phyloP scores from a whole-genome alignment of 2,329 filamentous ascomycete species.

The Pseudofabraea citricarpa region DNA sequence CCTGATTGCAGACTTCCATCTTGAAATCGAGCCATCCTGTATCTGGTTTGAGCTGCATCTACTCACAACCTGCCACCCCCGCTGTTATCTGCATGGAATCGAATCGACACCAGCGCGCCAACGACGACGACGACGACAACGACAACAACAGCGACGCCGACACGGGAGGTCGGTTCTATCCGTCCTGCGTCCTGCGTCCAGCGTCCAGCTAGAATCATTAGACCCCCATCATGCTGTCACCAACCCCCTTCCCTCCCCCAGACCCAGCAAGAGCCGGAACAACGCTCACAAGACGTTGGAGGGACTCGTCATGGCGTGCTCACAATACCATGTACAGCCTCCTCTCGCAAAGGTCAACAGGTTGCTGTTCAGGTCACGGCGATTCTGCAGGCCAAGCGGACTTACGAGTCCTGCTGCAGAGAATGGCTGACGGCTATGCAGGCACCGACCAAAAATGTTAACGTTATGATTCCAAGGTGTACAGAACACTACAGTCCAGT shows the following conservation, averaged over 20 bases:
- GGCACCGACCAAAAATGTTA: background rate
- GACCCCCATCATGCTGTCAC: background rate
- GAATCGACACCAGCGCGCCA: too few species aligned
- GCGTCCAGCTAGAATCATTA: background rate
- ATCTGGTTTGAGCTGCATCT: background rate
- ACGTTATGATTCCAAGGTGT: background rate
- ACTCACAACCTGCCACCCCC: background rate
- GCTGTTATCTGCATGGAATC: background rate
- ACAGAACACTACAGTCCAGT: background rate
- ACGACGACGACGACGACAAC: too few species aligned
- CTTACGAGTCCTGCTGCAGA: slow-evolving; percentile 1
- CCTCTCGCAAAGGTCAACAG: background rate
- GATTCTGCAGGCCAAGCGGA: background rate
- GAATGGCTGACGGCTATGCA: slow-evolving; percentile 1
- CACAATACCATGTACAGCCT: background rate
- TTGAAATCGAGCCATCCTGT: background rate
- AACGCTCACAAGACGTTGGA: too few species aligned
- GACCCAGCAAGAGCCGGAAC: too few species aligned
- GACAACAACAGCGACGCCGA: background rate
- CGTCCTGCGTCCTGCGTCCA: background rate
- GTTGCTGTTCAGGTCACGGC: background rate
- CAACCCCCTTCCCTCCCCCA: background rate
- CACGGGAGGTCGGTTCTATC: background rate
- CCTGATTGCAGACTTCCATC: background rate
- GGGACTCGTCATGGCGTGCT: too few species aligned